Evolutionary conservation across 2,329 filamentous ascomycete genomes (phyloP), one percentile per base, ranked within the genome.

Genomic region (Calonectria naviculata): DNA sequence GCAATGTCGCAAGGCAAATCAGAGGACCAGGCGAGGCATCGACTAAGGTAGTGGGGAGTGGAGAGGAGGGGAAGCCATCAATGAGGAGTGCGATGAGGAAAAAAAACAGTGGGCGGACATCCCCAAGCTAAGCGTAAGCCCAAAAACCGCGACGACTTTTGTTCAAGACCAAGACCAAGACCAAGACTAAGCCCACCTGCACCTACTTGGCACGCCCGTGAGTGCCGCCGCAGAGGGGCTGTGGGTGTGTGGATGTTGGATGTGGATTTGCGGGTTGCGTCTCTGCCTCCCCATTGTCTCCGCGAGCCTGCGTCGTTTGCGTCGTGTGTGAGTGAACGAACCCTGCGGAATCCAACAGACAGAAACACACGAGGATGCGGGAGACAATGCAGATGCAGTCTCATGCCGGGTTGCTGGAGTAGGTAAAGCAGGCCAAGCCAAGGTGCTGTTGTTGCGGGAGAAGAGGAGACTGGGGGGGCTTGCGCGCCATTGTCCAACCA

Each of bases 401-500:
- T 54, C 71, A 65, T 77, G 67, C 71, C 49, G 46, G 73, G 54
- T 67, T 73, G 73, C 47, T 74, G 74, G 72, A 67, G 73, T 70
- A 70, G 52, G 52, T 58, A 38, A 58, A 58, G 19, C 52, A 58
- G 26, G 52, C 52, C 52, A 58, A 58, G 52, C 52, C 52, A 58
- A 38, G 34, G 21, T 38, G 52, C 13, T 58, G 68, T 71, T 71
- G 65, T 74, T 58, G 34, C 70, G 69, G 76, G 70, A 75, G 69
- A 72, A 71, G 76, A 74, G 76, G 74, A 77, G 70, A 78, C 74
- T 66, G 68, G 36, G 54, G 34, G 38, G 60, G 56, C 65, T 62
- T 36, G 63, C 52, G 36, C 31, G 54, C 71, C 62, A 79, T 79
- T 80, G 74, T 71, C 78, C 76, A 80, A 79, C 78, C 78, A 80